A percentile compares a stretch with the other conserved stretches of the same genome.
These are phyloP conservation scores for Ampelomyces quisqualis DNA, from an alignment of 2,329 filamentous ascomycete genomes.

Conservation along the genomic window DNA sequence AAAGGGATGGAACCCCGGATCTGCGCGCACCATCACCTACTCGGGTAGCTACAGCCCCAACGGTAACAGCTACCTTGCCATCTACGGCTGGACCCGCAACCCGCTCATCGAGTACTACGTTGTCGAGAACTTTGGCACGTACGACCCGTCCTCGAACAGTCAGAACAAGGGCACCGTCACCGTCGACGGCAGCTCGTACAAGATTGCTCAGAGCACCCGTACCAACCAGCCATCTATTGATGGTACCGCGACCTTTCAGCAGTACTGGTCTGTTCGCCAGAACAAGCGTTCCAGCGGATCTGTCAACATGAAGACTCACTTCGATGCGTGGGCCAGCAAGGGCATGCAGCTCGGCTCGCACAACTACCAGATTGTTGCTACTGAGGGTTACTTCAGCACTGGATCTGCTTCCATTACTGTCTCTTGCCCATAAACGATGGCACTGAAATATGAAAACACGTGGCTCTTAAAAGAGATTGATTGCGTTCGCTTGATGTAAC, in stretches of 20 bases:
- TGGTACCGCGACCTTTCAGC: constrained; percentile 54
- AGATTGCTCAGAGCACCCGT: constrained; percentile 32
- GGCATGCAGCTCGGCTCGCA: constrained; percentile 35
- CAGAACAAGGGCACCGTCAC: constrained; percentile 37
- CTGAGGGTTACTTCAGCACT: constrained; percentile 56
- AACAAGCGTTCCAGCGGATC: constrained; percentile 34
- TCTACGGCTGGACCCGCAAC: constrained; percentile 60
- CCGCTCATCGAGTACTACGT: constrained; percentile 57
- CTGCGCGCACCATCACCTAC: constrained; percentile 44
- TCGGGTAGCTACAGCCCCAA: constrained; percentile 37
- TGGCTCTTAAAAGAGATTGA: not conserved
- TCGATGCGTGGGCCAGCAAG: constrained; percentile 38
- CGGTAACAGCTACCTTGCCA: constrained; percentile 52
- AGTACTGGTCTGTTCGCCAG: constrained; percentile 51
- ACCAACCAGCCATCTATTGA: constrained; percentile 52
- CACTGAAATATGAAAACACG: too few relatives aligned
- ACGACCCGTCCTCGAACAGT: constrained; percentile 52
- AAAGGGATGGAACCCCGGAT: constrained; percentile 60
- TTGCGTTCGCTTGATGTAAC: not conserved
- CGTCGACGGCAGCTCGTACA: constrained; percentile 35
- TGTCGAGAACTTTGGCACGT: constrained; percentile 55
- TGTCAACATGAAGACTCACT: constrained; percentile 39
- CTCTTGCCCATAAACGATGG: constrained; percentile 24
- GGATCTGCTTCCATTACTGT: constrained; percentile 54
- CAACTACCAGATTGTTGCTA: constrained; percentile 52